A percentile compares a stretch with the other conserved stretches of the same genome.
Evolutionary conservation across 257 asterid species (phyloP).

Genomic region (Euphrasia confusa): DNA sequence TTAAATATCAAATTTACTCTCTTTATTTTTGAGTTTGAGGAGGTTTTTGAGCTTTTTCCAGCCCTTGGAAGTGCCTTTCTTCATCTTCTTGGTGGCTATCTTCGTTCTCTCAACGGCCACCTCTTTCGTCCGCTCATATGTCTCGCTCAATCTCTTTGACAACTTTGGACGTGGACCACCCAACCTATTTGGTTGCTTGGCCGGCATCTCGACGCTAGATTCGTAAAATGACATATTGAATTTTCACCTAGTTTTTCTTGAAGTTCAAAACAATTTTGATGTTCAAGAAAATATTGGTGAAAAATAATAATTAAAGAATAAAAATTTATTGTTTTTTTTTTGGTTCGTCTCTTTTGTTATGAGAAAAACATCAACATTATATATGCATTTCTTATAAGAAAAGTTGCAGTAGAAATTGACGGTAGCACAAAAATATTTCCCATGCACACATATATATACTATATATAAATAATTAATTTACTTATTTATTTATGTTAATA

Average conservation of each 20-base stretch:
- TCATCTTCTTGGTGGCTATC: slow-evolving; percentile 30
- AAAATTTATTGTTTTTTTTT: background rate
- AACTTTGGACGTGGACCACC: slow-evolving; percentile 19
- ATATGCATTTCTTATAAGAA: background rate
- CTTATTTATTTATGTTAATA: background rate
- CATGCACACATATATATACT: slow-evolving; percentile 13
- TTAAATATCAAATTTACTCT: background rate
- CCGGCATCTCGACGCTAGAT: background rate
- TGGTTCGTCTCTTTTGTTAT: background rate
- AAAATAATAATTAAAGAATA: background rate
- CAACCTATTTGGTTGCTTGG: slow-evolving; percentile 19
- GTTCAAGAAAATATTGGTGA: slow-evolving; percentile 25
- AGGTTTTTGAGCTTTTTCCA: slow-evolving; percentile 3
- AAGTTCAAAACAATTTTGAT: background rate
- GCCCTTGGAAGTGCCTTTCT: slow-evolving; percentile 6
- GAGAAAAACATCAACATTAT: background rate
- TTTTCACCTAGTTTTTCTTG: background rate
- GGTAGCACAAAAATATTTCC: slow-evolving; percentile 20
- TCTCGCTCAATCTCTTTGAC: slow-evolving; percentile 19
- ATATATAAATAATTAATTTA: slow-evolving; percentile 5
- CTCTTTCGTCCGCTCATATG: slow-evolving; percentile 23
- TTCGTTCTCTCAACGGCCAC: slow-evolving; percentile 30
- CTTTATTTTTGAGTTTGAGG: background rate
- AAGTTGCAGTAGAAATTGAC: background rate
- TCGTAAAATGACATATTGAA: slow-evolving; percentile 13